phyloP scores from a whole-genome alignment of 805 yeast species.

The Sungouiozyma intestinalis region DNA sequence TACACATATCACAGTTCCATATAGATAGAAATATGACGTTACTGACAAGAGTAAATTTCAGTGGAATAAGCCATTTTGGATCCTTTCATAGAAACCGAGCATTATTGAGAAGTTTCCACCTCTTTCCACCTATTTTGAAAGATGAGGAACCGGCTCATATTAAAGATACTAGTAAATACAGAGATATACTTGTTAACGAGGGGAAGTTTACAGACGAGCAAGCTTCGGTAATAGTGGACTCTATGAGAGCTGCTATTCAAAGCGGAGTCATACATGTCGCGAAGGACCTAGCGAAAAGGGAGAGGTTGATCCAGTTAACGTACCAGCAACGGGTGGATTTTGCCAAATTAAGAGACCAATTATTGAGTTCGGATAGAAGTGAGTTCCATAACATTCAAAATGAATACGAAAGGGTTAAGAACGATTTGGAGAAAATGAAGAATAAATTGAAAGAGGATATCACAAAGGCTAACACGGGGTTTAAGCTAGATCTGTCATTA shows the following conservation, averaged over 20 bases:
- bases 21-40: too few relatives aligned
- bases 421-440: conserved; percentile 77
- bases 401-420: conserved; percentile 76
- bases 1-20: too few relatives aligned
- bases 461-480: conserved; percentile 81
- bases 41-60: background rate
- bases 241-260: conserved; percentile 63
- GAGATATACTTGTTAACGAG: conserved; percentile 45
- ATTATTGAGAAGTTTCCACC: conserved; percentile 8
- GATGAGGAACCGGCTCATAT: conserved; percentile 35
- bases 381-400: conserved; percentile 74
- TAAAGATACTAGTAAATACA: conserved; percentile 62
- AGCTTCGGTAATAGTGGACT: conserved; percentile 66
- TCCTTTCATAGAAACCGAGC: background rate
- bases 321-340: conserved; percentile 96
- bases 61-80: background rate
- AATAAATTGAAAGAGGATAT: conserved; percentile 84
- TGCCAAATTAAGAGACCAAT: conserved; percentile 86
- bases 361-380: conserved; percentile 76
- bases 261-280: conserved; percentile 73
- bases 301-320: conserved; percentile 69
- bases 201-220: conserved; percentile 70
- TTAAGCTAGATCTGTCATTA: conserved; percentile 77
- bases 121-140: background rate
- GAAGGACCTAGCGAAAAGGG: conserved; percentile 73